Conservation (phyloP, 2,329 filamentous ascomycete genomes). For the Phyllachora maydis region DNA sequence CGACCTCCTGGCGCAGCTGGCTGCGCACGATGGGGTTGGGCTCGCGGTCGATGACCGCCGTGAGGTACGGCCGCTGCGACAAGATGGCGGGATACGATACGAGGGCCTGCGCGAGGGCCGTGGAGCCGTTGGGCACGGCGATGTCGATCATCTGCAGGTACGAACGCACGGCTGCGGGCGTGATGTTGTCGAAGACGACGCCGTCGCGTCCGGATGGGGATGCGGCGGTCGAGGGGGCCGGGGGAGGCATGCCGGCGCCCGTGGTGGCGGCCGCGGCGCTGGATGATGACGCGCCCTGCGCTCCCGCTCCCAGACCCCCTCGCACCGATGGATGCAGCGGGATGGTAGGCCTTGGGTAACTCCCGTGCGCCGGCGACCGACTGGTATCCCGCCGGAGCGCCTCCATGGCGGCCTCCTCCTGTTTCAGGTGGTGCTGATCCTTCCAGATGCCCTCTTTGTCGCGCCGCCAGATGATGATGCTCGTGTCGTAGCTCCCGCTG, state of each 20-base stretch:
- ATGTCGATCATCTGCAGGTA: constrained; percentile 31
- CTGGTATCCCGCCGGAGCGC: constrained; percentile 13
- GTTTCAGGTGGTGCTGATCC: constrained; percentile 51
- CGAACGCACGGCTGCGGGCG: constrained; percentile 15
- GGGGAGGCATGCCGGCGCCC: constrained; percentile 3
- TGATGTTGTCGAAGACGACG: constrained; percentile 11
- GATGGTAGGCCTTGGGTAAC: too few species aligned
- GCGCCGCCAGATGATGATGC: constrained; percentile 84
- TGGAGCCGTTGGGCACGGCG: constrained; percentile 26
- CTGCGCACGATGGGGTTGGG: constrained; percentile 22
- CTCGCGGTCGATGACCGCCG: constrained; percentile 28
- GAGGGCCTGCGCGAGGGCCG: constrained; percentile 22
- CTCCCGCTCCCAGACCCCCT: constrained; percentile 1
- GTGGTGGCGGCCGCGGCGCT: constrained; percentile 3
- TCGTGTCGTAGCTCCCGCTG: constrained; percentile 90
- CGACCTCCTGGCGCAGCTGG: constrained; percentile 27
- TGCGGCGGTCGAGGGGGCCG: constrained; percentile 1
- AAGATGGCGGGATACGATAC: constrained; percentile 25
- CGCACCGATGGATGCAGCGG: constrained; percentile 6
- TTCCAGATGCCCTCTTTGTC: constrained; percentile 74
- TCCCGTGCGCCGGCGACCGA: not conserved
- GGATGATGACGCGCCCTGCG: constrained; percentile 2
- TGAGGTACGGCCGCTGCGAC: constrained; percentile 23
- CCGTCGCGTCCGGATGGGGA: constrained; percentile 11
- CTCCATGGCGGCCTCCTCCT: constrained; percentile 45